Evolutionary conservation across 2,329 filamentous ascomycete species (phyloP).

Genomic region (Colletotrichum sp.): DNA sequence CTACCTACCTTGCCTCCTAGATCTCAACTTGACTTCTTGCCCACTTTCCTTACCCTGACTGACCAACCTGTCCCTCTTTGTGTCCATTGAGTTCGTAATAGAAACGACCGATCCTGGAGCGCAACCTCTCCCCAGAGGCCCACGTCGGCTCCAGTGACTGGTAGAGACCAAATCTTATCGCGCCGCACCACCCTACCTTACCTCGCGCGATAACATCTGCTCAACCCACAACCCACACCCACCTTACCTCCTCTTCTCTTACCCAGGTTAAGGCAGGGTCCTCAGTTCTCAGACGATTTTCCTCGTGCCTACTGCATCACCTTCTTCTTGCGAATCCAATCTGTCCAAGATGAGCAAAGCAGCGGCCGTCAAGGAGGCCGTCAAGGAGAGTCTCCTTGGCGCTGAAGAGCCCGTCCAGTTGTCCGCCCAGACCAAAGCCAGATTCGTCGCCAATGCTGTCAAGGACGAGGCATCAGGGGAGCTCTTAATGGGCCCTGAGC

Average conservation of each 20-base stretch:
- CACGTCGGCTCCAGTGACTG: background rate
- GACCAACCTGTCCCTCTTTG: background rate
- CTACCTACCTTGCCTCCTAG: background rate
- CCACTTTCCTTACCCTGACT: background rate
- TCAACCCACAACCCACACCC: slow-evolving; percentile 18
- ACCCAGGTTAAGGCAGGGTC: slow-evolving; percentile 5
- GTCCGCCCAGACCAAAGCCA: slow-evolving; percentile 75
- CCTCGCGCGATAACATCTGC: slow-evolving; percentile 2
- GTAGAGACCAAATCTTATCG: slow-evolving; percentile 10
- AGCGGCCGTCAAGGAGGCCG: slow-evolving; percentile 65
- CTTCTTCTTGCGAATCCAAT: background rate
- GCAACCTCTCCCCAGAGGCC: background rate
- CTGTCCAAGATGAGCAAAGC: slow-evolving; percentile 44
- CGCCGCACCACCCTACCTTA: background rate
- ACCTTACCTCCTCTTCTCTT: background rate
- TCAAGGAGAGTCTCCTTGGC: slow-evolving; percentile 83
- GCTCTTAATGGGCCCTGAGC: slow-evolving; percentile 78
- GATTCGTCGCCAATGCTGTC: slow-evolving; percentile 77
- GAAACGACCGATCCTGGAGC: background rate
- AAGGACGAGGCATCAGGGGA: slow-evolving; percentile 80
- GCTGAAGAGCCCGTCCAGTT: slow-evolving; percentile 62
- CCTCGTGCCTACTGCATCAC: background rate
- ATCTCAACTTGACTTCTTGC: background rate
- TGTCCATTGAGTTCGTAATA: background rate
- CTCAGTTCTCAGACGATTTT: background rate